These are phyloP conservation scores for Coccinonectria pachysandricola DNA, from an alignment of 2,329 filamentous ascomycete species.

Conservation along the genomic window DNA sequence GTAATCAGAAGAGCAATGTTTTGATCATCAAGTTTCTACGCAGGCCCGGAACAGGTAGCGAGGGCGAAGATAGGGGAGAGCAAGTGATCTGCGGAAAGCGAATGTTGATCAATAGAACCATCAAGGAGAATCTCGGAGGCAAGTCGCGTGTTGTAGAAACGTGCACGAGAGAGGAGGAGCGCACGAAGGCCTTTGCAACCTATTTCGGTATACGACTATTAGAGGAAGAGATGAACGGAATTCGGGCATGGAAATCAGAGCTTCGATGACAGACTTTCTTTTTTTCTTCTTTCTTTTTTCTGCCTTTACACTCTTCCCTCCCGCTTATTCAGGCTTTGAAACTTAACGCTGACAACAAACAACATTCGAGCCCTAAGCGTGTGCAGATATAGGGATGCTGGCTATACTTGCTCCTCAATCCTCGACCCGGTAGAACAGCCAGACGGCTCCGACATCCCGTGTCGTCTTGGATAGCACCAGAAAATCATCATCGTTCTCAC, in stretches of 20 bases:
- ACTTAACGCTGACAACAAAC: too few relatives aligned
- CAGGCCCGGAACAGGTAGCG: constrained; percentile 16
- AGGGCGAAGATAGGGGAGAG: constrained; percentile 24
- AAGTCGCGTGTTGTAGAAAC: constrained; percentile 7
- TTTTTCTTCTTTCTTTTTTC: too few relatives aligned
- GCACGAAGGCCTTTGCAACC: constrained; percentile 34
- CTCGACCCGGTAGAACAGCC: too few relatives aligned
- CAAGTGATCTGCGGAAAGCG: constrained; percentile 14
- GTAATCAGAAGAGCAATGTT: constrained; percentile 43
- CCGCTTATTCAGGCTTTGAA: too few relatives aligned
- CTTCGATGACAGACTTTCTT: too few relatives aligned
- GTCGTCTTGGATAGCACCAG: too few relatives aligned
- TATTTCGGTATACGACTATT: constrained; percentile 38
- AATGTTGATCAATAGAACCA: constrained; percentile 13
- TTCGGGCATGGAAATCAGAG: constrained; percentile 7
- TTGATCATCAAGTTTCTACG: constrained; percentile 44
- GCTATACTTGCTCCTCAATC: too few relatives aligned
- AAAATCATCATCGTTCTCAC: too few relatives aligned
- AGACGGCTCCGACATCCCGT: too few relatives aligned
- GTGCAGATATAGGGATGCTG: too few relatives aligned
- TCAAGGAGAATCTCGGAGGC: constrained; percentile 15
- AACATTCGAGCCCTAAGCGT: too few relatives aligned
- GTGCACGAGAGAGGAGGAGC: constrained; percentile 36
- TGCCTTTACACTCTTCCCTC: too few relatives aligned
- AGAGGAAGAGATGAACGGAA: constrained; percentile 12